A percentile compares a stretch with the other conserved stretches of the same genome.
phyloP scores from a whole-genome alignment of 495 filamentous ascomycete species.

The Cairneyella variabilis region DNA sequence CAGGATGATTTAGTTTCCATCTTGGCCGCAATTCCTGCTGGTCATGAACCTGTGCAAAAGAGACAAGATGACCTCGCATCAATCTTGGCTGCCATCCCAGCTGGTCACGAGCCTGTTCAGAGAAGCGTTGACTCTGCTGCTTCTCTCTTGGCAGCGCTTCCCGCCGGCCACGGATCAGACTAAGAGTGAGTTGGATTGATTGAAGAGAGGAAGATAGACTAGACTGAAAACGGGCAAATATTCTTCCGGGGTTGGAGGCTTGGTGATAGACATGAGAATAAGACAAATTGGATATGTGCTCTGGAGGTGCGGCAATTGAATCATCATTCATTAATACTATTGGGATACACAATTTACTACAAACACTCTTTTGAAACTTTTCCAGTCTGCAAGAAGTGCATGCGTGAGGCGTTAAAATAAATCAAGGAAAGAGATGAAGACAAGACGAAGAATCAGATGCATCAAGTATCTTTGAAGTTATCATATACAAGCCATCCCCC shows the following conservation, averaged over 20 bases:
- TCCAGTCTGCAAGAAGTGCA: too few species aligned
- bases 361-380: neutral
- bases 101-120: slow-evolving; percentile 4
- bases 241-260: neutral
- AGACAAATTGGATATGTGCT: too few species aligned
- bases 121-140: neutral
- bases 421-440: too few species aligned
- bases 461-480: too few species aligned
- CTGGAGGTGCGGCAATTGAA: too few species aligned
- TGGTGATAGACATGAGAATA: neutral
- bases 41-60: neutral
- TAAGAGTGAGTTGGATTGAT: neutral
- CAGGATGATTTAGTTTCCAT: neutral
- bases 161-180: neutral
- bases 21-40: neutral
- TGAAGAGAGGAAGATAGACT: neutral
- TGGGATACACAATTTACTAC: neutral
- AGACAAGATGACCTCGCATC: neutral
- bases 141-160: neutral
- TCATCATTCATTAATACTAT: neutral
- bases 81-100: neutral
- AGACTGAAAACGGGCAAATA: neutral
- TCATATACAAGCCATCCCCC: too few species aligned
- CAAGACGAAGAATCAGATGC: too few species aligned
- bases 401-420: too few species aligned